Conservation (phyloP, 257 asterid species). For the Solanum chmielewskii region DNA sequence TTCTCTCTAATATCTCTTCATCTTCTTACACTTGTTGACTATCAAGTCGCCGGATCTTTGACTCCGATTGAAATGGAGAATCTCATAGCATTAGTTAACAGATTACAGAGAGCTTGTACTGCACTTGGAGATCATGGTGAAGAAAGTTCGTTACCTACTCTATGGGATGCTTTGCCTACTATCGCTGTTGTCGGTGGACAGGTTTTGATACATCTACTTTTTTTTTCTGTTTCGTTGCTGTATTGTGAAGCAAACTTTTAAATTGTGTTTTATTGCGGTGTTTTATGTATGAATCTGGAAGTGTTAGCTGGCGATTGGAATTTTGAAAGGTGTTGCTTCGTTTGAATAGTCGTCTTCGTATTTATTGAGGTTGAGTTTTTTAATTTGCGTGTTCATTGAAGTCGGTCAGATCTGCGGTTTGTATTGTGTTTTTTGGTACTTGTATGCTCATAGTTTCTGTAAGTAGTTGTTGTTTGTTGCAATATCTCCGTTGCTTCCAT, state of each 20-base stretch:
- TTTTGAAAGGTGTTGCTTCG: neutral
- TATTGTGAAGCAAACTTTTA: neutral
- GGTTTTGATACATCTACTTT: constrained; percentile 15
- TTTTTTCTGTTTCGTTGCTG: neutral
- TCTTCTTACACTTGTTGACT: neutral
- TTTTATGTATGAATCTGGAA: neutral
- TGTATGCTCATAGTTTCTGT: neutral
- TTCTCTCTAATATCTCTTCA: neutral
- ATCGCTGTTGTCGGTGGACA: constrained; percentile 90
- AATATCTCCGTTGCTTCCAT: neutral
- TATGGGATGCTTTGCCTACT: constrained; percentile 80
- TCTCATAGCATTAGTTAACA: constrained; percentile 50
- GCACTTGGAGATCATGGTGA: constrained; percentile 86
- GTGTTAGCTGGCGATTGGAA: neutral
- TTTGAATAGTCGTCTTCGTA: neutral
- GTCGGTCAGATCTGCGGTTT: neutral
- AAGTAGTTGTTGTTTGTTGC: neutral
- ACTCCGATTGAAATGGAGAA: constrained; percentile 35
- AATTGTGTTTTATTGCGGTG: neutral
- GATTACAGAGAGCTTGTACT: constrained; percentile 78
- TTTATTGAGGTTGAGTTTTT: neutral
- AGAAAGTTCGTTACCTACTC: constrained; percentile 60
- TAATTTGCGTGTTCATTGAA: neutral
- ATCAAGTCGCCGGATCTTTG: neutral
- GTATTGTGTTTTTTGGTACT: neutral